phyloP scores from a whole-genome alignment of 2,329 filamentous ascomycete species.

The Mycosphaerella sp. region DNA sequence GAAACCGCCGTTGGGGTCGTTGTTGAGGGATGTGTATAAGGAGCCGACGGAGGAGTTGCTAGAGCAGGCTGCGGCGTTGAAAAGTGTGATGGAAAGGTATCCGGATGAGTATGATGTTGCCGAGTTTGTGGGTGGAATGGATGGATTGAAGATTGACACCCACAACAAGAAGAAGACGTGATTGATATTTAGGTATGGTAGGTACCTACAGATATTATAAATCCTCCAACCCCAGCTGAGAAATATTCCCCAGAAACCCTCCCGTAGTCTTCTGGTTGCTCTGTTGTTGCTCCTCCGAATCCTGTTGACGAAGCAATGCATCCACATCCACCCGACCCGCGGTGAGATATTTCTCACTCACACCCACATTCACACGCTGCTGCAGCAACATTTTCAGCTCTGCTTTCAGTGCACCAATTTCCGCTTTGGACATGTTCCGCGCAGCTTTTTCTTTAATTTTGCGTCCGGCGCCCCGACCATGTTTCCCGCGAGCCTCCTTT shows the following conservation, averaged over 20 bases:
- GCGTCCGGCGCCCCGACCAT: conserved; percentile 60
- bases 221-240: conserved; percentile 39
- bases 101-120: conserved; percentile 84
- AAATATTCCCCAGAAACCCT: conserved; percentile 57
- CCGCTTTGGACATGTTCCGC: conserved; percentile 61
- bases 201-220: not conserved
- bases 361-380: conserved; percentile 74
- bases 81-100: conserved; percentile 72
- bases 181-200: conserved; percentile 1
- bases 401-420: conserved; percentile 62
- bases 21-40: conserved; percentile 89
- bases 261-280: conserved; percentile 44
- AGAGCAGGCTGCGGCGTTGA: conserved; percentile 70
- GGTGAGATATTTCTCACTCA: conserved; percentile 80
- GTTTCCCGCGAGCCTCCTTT: conserved; percentile 52
- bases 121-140: conserved; percentile 66
- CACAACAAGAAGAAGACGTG: conserved; percentile 9
- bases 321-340: conserved; percentile 78
- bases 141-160: conserved; percentile 45
- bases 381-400: conserved; percentile 65
- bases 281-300: conserved; percentile 38
- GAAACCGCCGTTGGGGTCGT: conserved; percentile 62
- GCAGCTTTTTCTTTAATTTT: conserved; percentile 70
- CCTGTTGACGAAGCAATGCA: conserved; percentile 49
- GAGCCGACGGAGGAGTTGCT: conserved; percentile 71